These are phyloP conservation scores for Phlebiopsis gigantea DNA, from an alignment of 768 basidiomycete species.

Conservation along the genomic window DNA sequence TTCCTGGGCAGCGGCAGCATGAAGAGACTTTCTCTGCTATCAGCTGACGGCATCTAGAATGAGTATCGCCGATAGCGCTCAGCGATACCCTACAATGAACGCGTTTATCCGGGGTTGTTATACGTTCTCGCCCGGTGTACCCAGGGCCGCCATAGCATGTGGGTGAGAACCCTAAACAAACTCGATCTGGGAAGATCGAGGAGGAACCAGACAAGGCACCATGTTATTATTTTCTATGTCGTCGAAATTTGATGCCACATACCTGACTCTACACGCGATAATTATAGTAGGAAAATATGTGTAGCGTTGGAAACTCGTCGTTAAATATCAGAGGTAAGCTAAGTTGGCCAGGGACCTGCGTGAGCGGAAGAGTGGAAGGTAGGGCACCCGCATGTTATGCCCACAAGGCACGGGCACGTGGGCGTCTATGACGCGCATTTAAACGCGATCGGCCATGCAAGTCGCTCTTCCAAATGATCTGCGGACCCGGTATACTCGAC, in stretches of 20 bases:
- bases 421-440: not conserved
- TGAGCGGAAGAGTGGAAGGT: not conserved
- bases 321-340: too few relatives aligned
- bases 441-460: not conserved
- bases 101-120: conserved; percentile 5
- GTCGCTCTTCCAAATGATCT: not conserved
- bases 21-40: not conserved
- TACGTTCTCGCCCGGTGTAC: not conserved
- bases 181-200: not conserved
- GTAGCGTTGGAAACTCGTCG: too few relatives aligned
- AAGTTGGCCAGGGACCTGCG: too few relatives aligned
- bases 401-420: too few relatives aligned
- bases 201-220: not conserved
- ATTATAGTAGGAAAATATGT: too few relatives aligned
- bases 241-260: too few relatives aligned
- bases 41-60: conserved; percentile 5
- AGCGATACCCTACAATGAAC: not conserved
- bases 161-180: too few relatives aligned
- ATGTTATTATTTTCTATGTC: not conserved
- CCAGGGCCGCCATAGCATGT: not conserved
- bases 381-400: too few relatives aligned
- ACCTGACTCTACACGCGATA: too few relatives aligned
- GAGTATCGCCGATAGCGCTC: not conserved
- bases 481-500: not conserved
- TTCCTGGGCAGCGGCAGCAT: not conserved